Evolutionary conservation across 768 basidiomycete genomes (phyloP), one percentile per base, ranked within the genome.

Genomic region (Kwoniella shandongensis): DNA sequence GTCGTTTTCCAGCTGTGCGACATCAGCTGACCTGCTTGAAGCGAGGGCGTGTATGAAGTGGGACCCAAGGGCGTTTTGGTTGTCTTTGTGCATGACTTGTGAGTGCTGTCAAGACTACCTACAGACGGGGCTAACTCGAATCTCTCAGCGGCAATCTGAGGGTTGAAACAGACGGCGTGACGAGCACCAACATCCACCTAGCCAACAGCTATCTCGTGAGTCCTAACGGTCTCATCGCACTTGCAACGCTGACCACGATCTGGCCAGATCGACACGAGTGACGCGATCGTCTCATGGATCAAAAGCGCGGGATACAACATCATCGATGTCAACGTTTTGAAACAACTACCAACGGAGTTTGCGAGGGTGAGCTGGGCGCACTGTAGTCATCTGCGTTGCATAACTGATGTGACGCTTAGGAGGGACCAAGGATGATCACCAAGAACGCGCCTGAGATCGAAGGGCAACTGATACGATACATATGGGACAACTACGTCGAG

Each of bases 401-500:
- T 35, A 18, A 25, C 18, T 49, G 23, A 26, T 40, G 32, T 44
- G 25, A 20, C 12, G 30, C 29, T 7, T 36, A 59, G 57, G 53
- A 45, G 20, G 57, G 44, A 30, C 67, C 62, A 5, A 51, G 57
- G 50, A 53, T 61, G 58, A 51, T 67, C 23, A 38, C 38, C 7
- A 63, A 62, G 35, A 48, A 45, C 59, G 60, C 66, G 67, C 60
- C 59, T 29, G 22, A 63, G 57, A 22, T 47, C 49, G 54, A 76
- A 71, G 74, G 65, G 45, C 84, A 88, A 26, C 77, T 93, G 22
- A 73, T 94, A 56, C 81, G 81, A 3, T 94, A 97, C 73, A 76
- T 98, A 11, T 99, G 96, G 96, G 94, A 98, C 75, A 94, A 97
- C 69, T 93, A 92, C 69, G 81, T 98, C 60, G 85, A 88, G 93